These are phyloP conservation scores for Sphaerobolus stellatus DNA, from an alignment of 1,284 basidiomycete genomes.

Conservation along the genomic window DNA sequence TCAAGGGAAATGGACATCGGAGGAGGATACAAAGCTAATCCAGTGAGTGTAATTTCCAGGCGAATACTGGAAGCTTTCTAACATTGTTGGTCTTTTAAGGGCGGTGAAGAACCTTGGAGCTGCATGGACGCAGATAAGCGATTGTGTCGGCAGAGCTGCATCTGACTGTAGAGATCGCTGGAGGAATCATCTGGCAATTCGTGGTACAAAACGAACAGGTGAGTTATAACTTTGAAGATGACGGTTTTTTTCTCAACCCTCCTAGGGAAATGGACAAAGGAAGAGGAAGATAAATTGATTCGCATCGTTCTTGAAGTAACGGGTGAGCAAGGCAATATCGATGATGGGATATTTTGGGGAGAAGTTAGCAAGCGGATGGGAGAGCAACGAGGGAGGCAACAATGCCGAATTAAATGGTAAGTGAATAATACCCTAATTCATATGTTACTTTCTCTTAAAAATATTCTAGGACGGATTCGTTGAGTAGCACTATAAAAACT, in stretches of 20 bases:
- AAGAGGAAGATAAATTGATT: constrained; percentile 70
- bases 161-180: constrained; percentile 82
- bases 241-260: background rate
- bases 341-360: constrained; percentile 81
- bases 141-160: constrained; percentile 66
- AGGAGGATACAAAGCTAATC: constrained; percentile 66
- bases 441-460: constrained; percentile 6
- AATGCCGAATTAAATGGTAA: constrained; percentile 84
- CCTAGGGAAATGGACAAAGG: constrained; percentile 64
- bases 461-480: constrained; percentile 61
- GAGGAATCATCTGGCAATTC: constrained; percentile 70
- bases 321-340: constrained; percentile 61
- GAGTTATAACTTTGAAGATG: constrained; percentile 21
- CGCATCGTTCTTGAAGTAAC: constrained; percentile 72
- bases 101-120: constrained; percentile 70
- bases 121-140: constrained; percentile 74
- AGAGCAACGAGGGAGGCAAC: constrained; percentile 68
- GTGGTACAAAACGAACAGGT: constrained; percentile 55
- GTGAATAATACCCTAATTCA: constrained; percentile 9
- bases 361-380: constrained; percentile 74
- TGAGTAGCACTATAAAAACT: constrained; percentile 70
- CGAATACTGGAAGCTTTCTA: background rate
- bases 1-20: constrained; percentile 67
- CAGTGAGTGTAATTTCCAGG: constrained; percentile 44
- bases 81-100: constrained; percentile 39